Conservation (phyloP, 306 rosid genomes). For the Prunus dulcis region DNA sequence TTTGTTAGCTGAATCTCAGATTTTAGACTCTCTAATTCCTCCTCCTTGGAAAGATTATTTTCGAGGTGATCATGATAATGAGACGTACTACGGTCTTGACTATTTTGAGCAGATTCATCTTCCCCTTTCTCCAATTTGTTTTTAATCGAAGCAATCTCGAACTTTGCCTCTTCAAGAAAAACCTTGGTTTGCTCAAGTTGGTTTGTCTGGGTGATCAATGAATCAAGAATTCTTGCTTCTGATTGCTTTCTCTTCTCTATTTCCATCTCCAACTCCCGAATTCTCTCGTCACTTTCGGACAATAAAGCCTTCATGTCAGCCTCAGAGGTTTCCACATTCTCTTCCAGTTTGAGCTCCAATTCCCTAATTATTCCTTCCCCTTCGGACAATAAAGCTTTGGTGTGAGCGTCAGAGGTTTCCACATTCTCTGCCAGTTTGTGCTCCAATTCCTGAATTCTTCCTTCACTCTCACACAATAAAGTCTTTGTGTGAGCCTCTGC, state of each 20-base stretch:
- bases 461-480: slow-evolving; percentile 22
- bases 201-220: slow-evolving; percentile 52
- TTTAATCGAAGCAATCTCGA: slow-evolving; percentile 42
- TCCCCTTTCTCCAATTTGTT: slow-evolving; percentile 27
- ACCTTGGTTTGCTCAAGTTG: slow-evolving; percentile 55
- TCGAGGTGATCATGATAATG: not conserved
- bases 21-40: slow-evolving; percentile 12
- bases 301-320: slow-evolving; percentile 21
- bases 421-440: not conserved
- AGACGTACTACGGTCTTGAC: slow-evolving; percentile 8
- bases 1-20: slow-evolving; percentile 26
- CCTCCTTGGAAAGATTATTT: not conserved
- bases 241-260: slow-evolving; percentile 43
- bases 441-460: slow-evolving; percentile 42
- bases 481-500: slow-evolving; percentile 28
- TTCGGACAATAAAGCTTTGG: not conserved
- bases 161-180: slow-evolving; percentile 55
- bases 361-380: not conserved
- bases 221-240: slow-evolving; percentile 53
- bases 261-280: slow-evolving; percentile 50
- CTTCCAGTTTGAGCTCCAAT: slow-evolving; percentile 5
- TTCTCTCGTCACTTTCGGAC: slow-evolving; percentile 26
- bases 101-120: slow-evolving; percentile 8
- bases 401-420: not conserved
- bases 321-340: slow-evolving; percentile 35